Percentiles rank a stretch among this genome's conserved stretches.
phyloP scores from a whole-genome alignment of 768 basidiomycete species.

The Russula sp. region DNA sequence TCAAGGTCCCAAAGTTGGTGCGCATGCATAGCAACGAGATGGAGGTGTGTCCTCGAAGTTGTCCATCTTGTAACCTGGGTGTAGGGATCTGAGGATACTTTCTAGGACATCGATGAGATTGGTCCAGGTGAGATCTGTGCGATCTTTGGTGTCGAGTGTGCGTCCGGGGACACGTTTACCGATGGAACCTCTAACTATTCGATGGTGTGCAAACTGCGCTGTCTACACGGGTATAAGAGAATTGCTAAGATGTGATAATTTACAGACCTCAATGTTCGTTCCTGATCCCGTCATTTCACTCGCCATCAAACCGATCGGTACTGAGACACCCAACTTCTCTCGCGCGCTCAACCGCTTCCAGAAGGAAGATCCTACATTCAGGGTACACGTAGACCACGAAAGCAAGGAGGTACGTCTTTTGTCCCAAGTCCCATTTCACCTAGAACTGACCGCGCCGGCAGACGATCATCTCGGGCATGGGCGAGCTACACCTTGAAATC shows the following conservation, averaged over 20 bases:
- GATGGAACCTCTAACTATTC: conserved; percentile 88
- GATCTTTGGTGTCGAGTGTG: conserved; percentile 98
- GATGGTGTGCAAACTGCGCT: conserved; percentile 63
- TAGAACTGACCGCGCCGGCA: conserved; percentile 34
- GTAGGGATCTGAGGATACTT: neutral
- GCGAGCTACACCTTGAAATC: conserved; percentile 96
- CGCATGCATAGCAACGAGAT: conserved; percentile 99
- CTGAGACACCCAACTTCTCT: conserved; percentile 95
- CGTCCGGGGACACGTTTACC: conserved; percentile 96
- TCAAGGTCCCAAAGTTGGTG: conserved; percentile 94
- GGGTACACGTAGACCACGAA: conserved; percentile 91
- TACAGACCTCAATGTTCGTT: conserved; percentile 94
- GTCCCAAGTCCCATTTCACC: neutral
- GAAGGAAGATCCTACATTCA: conserved; percentile 98
- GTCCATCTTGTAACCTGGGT: neutral
- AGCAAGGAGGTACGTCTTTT: conserved; percentile 73
- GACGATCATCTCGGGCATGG: conserved; percentile 99
- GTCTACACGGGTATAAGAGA: neutral
- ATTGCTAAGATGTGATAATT: neutral
- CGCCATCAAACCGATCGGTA: conserved; percentile 85
- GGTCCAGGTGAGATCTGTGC: conserved; percentile 99
- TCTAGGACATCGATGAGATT: conserved; percentile 84
- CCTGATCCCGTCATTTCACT: conserved; percentile 98
- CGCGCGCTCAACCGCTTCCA: conserved; percentile 96
- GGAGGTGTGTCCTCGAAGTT: conserved; percentile 60